Evolutionary conservation across 257 asterid genomes (phyloP).

Genomic region (Oldenlandia corymbosa): DNA sequence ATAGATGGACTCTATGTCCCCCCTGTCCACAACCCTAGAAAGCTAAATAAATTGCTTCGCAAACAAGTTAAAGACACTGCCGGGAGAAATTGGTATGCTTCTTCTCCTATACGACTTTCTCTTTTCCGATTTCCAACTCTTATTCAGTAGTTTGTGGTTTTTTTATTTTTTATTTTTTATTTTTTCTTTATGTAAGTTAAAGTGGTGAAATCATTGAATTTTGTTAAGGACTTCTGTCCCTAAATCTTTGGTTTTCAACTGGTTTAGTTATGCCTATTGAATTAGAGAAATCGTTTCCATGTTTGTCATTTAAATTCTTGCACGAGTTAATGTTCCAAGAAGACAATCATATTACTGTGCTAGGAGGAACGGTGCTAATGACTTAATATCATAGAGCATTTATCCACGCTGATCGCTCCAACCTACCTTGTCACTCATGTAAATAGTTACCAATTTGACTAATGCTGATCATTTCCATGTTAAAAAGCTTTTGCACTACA

Average conservation of each 20-base stretch:
- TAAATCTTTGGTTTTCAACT: background rate
- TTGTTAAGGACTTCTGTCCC: background rate
- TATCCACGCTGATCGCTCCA: background rate
- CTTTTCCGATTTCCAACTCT: background rate
- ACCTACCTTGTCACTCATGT: background rate
- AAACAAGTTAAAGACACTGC: slow-evolving; percentile 78
- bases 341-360: background rate
- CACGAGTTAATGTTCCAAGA: background rate
- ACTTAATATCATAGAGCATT: too few species aligned
- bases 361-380: background rate
- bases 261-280: background rate
- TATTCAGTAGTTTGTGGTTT: background rate
- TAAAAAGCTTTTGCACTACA: too few species aligned
- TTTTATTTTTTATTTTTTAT: background rate
- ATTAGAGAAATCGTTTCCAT: too few species aligned
- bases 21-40: slow-evolving; percentile 63
- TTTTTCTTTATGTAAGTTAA: background rate
- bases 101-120: background rate
- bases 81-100: slow-evolving; percentile 69
- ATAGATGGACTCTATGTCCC: slow-evolving; percentile 80
- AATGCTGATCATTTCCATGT: background rate
- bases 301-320: too few species aligned
- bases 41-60: slow-evolving; percentile 50
- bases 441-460: too few species aligned
- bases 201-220: background rate